Base-by-base conservation (phyloP, 1,284 basidiomycete genomes). In the Tilletia walkeri region DNA sequence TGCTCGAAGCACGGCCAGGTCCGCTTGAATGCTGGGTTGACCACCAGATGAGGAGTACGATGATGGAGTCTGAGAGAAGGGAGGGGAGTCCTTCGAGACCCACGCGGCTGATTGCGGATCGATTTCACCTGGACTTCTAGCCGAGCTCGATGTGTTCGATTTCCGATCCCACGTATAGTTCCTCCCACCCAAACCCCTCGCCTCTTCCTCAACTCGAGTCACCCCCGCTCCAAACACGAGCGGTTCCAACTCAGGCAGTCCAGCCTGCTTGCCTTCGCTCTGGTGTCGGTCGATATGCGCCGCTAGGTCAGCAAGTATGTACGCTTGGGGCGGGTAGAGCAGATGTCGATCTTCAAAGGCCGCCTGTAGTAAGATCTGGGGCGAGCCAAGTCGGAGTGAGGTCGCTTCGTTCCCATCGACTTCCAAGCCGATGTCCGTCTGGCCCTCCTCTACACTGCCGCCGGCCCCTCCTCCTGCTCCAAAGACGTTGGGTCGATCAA, bases 281-380 rank as follows among this genome's bases (percentile, higher is more conserved):
- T 0, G 47, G 1, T 9, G 61, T 66, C 3, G 69, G 3, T 10
- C 49, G 5, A 79, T 54, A 4, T 73, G 72, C 2, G 76, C 49
- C 38, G 78, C 75, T 34, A 79, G 69, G 45, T 79, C 78, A 20
- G 78, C 76, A 0, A 79, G 75, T 53, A 78, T 76, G 70, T 81
- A 81, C 70, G 78, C 79, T 45, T 81, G 79, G 2, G 79, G 79
- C 4, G 79, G 79, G 69, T 77, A 80, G 61, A 81, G 70, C 1
- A 76, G 70, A 66, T 80, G 72, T 63, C 76, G 68, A 48, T 81
- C 77, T 39, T 70, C 71, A 61, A 80, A 71, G 1, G 75, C 77
- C 12, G 70, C 70, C n/a, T 73, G 71, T 63, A 80, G 71, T 68
- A 80, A 71, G 24, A 73, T 72, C 12, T 67, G 56, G 1, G 77